Base-by-base conservation (phyloP, 1,284 basidiomycete species). In the Marasmius sp. region DNA sequence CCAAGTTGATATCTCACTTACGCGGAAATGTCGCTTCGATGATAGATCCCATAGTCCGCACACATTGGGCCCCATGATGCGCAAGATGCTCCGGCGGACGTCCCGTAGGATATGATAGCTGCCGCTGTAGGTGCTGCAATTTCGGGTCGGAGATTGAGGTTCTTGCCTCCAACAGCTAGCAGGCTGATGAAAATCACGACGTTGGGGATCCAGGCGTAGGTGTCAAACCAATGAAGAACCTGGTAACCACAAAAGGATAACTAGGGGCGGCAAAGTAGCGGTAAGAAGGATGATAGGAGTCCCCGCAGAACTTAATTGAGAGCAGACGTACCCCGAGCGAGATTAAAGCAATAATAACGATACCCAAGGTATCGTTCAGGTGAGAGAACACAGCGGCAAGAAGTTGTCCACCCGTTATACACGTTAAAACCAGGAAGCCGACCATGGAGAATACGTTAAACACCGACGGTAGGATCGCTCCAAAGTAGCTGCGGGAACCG, bases 391-490 rank as follows among this genome's bases (percentile, higher is more conserved):
- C 84, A 39, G 85, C 82, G 2, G 85, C 83, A 48, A 93, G 75
- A 0, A 87, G 84, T 70, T 93, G 90, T 0, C 90, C 92, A 6
- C 89, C 91, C 57, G 91, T 79, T 67, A 93, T 92, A 56, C 82
- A 84, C 68, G 89, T 90, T 59, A 95, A 74, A 52, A 91, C 83
- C 57, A 89, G 77, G 73, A 86, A 93, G 0, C 90, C 89, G 70
- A 90, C 77, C 75, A 86, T 81, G 53, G 82, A 79, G 54, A 86
- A 66, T 3, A 87, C 84, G 67, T 92, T 91, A 54, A 91, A 77
- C n/a, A 83, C 55, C 22, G 85, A 85, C 14, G 89, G 87, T 39
- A 91, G 77, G 50, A 86, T 77, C 5, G 84, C 81, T 0, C 84
- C 86, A 65, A 84, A 86, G 70, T 86, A 88, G 10, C 88, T 89